Evolutionary conservation across 2,329 filamentous ascomycete genomes (phyloP).

Genomic region (Xylaria sp.): DNA sequence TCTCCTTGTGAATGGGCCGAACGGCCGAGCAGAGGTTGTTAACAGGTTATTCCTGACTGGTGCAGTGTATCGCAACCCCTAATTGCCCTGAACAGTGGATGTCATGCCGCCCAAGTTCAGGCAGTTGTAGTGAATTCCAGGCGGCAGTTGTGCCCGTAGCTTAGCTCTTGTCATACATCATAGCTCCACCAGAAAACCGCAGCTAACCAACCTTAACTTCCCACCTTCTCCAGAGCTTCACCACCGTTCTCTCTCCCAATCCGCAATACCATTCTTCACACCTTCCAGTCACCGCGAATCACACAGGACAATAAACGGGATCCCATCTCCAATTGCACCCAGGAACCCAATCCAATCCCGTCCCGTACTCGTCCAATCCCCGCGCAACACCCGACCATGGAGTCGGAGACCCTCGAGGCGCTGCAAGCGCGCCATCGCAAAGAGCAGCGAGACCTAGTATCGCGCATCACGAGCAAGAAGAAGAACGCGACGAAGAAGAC

Average conservation of each 20-base stretch:
- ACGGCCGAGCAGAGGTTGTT: too few species aligned
- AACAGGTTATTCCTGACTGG: too few species aligned
- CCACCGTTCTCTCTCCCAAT: too few species aligned
- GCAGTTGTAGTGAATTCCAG: too few species aligned
- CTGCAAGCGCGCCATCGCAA: slow-evolving; percentile 76
- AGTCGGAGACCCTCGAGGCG: slow-evolving; percentile 62
- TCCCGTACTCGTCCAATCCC: not conserved
- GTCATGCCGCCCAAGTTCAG: not conserved
- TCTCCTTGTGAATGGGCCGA: not conserved
- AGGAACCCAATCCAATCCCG: not conserved
- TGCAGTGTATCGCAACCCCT: not conserved
- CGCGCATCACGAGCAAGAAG: slow-evolving; percentile 87
- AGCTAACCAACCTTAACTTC: not conserved
- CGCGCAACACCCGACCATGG: slow-evolving; percentile 23
- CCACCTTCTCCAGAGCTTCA: too few species aligned
- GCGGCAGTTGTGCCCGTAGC: too few species aligned
- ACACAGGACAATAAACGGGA: too few species aligned
- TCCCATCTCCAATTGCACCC: too few species aligned
- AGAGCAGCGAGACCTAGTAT: slow-evolving; percentile 81
- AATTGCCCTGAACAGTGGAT: not conserved
- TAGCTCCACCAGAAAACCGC: slow-evolving; percentile 4
- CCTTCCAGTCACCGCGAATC: too few species aligned
- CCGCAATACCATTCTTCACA: too few species aligned
- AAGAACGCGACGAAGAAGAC: slow-evolving; percentile 91
- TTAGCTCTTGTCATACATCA: not conserved